Evolutionary conservation across 2,329 filamentous ascomycete species (phyloP).

Genomic region (Beauveria sp.): DNA sequence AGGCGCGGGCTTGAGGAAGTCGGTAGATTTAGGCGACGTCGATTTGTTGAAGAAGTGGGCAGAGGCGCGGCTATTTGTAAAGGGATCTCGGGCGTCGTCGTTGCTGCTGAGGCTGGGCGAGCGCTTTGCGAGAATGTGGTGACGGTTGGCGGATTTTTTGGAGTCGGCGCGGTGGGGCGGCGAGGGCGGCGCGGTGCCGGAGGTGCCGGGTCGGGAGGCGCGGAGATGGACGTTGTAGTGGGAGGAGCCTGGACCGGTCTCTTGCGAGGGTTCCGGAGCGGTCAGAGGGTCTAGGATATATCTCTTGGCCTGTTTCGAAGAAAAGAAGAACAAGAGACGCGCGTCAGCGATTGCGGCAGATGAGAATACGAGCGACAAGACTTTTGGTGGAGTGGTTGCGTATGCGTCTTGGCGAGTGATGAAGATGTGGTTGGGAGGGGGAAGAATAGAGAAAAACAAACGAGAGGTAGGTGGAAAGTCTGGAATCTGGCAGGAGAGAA

Average conservation of each 20-base stretch:
- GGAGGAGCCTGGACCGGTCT: conserved; percentile 56
- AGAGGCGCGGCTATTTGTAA: not conserved
- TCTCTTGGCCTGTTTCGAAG: conserved; percentile 45
- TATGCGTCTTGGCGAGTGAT: not conserved
- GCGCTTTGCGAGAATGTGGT: not conserved
- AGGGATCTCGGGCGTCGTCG: not conserved
- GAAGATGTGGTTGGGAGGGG: not conserved
- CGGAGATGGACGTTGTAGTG: conserved; percentile 33
- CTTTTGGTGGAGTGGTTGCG: conserved; percentile 1
- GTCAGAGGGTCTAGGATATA: conserved; percentile 64
- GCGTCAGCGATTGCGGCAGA: conserved; percentile 5
- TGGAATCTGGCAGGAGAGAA: not conserved
- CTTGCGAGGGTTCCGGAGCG: conserved; percentile 58
- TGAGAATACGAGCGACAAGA: not conserved
- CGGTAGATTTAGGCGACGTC: conserved; percentile 48
- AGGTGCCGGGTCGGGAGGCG: conserved; percentile 4
- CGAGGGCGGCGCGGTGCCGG: not conserved
- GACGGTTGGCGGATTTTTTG: not conserved
- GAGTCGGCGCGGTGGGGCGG: not conserved
- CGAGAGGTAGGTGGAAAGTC: not conserved
- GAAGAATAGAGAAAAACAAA: not conserved
- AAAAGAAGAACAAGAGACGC: not conserved
- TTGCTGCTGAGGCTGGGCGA: not conserved
- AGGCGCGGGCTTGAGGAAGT: conserved; percentile 22
- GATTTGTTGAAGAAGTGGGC: conserved; percentile 22